Conservation (phyloP, 2,329 filamentous ascomycete species). For the Aureobasidium sp. region DNA sequence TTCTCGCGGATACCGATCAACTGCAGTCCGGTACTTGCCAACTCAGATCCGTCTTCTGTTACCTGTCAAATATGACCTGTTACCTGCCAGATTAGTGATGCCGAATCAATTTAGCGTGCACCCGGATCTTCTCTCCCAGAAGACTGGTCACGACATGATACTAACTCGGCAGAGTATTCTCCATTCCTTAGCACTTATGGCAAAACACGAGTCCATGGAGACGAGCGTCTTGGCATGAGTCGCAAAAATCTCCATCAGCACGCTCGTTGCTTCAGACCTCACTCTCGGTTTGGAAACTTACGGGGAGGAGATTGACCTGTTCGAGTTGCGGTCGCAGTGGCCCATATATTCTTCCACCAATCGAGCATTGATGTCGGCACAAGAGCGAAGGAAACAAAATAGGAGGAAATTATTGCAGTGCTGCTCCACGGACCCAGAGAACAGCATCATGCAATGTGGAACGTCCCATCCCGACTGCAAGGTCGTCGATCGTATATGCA, state of each 20-base stretch:
- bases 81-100: not conserved
- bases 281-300: not conserved
- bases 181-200: not conserved
- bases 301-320: not conserved
- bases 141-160: not conserved
- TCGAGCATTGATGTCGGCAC: not conserved
- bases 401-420: not conserved
- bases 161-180: not conserved
- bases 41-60: not conserved
- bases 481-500: not conserved
- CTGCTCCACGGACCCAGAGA: not conserved
- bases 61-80: slow-evolving; percentile 1
- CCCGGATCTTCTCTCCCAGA: not conserved
- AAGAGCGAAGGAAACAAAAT: not conserved
- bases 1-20: not conserved
- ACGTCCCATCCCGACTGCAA: slow-evolving; percentile 4
- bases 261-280: not conserved
- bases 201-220: not conserved
- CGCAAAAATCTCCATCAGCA: not conserved
- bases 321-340: not conserved
- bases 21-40: not conserved
- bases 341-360: not conserved
- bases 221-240: not conserved
- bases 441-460: not conserved
- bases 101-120: not conserved